Base-by-base conservation (phyloP, 2,329 filamentous ascomycete species). In the Fusarium sp. region DNA sequence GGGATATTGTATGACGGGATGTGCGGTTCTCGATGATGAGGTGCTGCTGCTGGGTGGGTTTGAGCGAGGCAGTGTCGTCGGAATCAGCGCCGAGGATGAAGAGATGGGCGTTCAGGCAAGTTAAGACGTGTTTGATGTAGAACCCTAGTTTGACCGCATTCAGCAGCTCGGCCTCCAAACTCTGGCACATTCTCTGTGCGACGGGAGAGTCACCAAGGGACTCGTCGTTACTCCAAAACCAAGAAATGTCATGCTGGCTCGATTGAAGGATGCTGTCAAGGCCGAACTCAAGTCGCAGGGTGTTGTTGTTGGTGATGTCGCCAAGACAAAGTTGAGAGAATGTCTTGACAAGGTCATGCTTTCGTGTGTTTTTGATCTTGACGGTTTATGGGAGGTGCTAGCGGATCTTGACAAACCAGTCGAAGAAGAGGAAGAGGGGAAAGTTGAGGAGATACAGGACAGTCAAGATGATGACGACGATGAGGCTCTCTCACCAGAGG, bases 311-410 rank as follows among this genome's bases (percentile, higher is more conserved):
- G 57, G 62, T 5, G 73, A 72, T 8, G 56, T 73, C 6, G 70
- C 70, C 3, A 77, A 68, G 56, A 62, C 33, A 9, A 77, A 76
- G 35, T 75, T 84, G 31, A 82, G 78, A 60, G 73, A 76, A 4
- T 84, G 82, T 65, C 80, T 92, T 5, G 86, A 87, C 53, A 82
- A 83, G 53, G 85, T 91, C 5, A 84, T 86, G 35, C 83, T 92
- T 31, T 87, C 88, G 27, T 83, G 87, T 27, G 85, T 91, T 1
- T 92, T 92, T 72, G 89, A 91, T 67, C 73, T 90, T 12, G 85
- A 90, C 53, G 90, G 90, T 0, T 73, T 92, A 20, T 86, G 84
- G 84, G 88, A 91, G 77, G 88, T 88, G 1, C 74, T 92, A 36
- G 80, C 77, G 2, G 90, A 92, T 73, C 72, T 90, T 38, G 83